Evolutionary conservation across 2,329 filamentous ascomycete genomes (phyloP).

Genomic region (Scedosporium minutisporum): DNA sequence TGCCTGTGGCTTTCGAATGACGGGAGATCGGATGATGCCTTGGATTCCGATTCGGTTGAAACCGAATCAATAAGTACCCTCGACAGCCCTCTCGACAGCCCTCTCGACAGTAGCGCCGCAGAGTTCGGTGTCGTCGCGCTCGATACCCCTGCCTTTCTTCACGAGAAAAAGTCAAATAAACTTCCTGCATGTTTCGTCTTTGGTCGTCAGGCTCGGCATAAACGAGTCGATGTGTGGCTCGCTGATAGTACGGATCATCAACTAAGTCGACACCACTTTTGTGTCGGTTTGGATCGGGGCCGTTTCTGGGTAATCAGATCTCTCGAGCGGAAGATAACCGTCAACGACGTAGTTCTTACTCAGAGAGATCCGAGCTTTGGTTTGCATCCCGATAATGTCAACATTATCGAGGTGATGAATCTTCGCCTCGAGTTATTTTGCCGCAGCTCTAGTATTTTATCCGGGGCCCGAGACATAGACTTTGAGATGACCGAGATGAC

Average conservation of each 20-base stretch:
- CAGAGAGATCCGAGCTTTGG: neutral
- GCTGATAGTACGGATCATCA: neutral
- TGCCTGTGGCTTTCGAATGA: neutral
- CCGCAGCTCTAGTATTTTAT: neutral
- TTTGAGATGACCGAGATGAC: neutral
- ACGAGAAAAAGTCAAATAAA: neutral
- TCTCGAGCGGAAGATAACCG: neutral
- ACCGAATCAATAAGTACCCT: neutral
- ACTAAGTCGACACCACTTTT: neutral
- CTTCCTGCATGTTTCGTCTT: neutral
- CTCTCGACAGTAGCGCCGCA: neutral
- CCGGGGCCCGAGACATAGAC: neutral
- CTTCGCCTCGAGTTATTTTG: neutral
- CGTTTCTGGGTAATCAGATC: neutral
- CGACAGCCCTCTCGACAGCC: neutral
- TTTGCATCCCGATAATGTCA: neutral
- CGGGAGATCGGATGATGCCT: neutral
- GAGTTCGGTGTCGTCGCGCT: neutral
- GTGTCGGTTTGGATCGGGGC: neutral
- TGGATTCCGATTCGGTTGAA: neutral
- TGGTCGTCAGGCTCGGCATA: neutral
- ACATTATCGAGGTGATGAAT: neutral
- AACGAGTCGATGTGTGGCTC: neutral
- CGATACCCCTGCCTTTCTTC: neutral
- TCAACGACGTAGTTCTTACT: neutral